phyloP scores from a whole-genome alignment of 306 rosid species.

The Gastrolobium bilobum region DNA sequence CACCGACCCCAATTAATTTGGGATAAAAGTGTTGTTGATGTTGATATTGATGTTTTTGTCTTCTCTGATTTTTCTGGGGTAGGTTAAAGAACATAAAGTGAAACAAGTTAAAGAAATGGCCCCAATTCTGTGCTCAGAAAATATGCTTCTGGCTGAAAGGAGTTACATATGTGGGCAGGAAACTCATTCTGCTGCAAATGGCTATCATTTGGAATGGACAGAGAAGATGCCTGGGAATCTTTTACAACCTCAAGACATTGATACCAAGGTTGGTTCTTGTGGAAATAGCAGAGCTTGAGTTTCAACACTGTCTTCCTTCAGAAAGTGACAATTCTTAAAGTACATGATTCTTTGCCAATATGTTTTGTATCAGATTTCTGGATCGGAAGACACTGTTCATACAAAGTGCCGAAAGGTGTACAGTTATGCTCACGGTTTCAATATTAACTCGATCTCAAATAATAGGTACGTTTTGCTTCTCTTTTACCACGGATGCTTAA shows the following conservation, averaged over 20 bases:
- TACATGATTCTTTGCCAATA: constrained; percentile 21
- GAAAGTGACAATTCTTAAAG: constrained; percentile 10
- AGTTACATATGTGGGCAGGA: constrained; percentile 62
- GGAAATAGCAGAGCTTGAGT: constrained; percentile 22
- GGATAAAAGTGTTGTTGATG: too few relatives aligned
- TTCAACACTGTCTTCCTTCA: neutral
- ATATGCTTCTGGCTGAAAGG: constrained; percentile 64
- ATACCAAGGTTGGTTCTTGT: constrained; percentile 55
- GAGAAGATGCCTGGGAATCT: constrained; percentile 48
- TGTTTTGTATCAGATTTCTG: constrained; percentile 58
- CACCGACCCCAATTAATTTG: too few relatives aligned
- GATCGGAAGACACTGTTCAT: constrained; percentile 51
- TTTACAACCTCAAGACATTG: constrained; percentile 46
- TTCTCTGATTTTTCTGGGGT: constrained; percentile 45
- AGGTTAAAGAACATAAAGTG: constrained; percentile 71
- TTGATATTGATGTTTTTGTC: too few relatives aligned
- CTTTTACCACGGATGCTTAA: neutral
- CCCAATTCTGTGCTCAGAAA: constrained; percentile 61
- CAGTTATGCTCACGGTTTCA: constrained; percentile 74
- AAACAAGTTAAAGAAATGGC: constrained; percentile 60
- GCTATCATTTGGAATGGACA: constrained; percentile 54
- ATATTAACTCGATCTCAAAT: constrained; percentile 79
- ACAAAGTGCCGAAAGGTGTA: constrained; percentile 73
- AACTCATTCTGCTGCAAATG: constrained; percentile 50
- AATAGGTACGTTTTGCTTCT: constrained; percentile 64